Evolutionary conservation across 192 early-diverging fungal genomes (phyloP), one percentile per base, ranked within the genome.

Genomic region (Mortierella alpina): DNA sequence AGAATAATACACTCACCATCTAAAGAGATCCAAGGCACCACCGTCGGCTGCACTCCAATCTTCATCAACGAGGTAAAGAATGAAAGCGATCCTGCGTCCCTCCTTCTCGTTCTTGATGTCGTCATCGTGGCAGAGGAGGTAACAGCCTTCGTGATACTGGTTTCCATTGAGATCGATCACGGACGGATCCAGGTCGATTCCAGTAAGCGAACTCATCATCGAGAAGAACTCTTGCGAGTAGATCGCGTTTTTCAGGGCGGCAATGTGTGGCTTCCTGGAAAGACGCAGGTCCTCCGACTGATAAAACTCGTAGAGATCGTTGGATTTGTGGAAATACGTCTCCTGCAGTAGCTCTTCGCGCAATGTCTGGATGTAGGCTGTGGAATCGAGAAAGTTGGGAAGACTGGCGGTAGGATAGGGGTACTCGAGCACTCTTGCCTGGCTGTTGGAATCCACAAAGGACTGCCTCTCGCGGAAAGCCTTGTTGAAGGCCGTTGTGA

Each of bases 71-170:
- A 93, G 72, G 56, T 93, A 93, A 7, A 93, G 85, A 52, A 93
- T 93, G 73, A 92, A 93, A 3, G 92, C 92, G 31, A 93, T 89
- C 51, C 86, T 81, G 20, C 92, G 87, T 17, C 86, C 86, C 15
- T 73, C 70, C 31, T 86, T 85, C 51, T 86, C 91, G 31, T 86
- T 86, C 59, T 88, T 87, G 55, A 93, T 91, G 70, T 93, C 92
- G 56, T 93, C 92, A 58, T 93, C 92, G 60, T 93, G 92, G 68
- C 92, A 93, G 10, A 92, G 78, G 22, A 93, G 59, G 51, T 92
- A 90, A 55, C 88, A 86, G 7, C 86, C 87, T 40, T 82, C 72
- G 48, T 85, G 84, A 72, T 93, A 93, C 59, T 89, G 81, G 60
- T 93, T 91, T 0, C 90, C 90, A 7, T 91, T 91, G 50, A 93